Evolutionary conservation across 768 basidiomycete species (phyloP), one percentile per base, ranked within the genome.

Genomic region (Tephrocybe sp.): DNA sequence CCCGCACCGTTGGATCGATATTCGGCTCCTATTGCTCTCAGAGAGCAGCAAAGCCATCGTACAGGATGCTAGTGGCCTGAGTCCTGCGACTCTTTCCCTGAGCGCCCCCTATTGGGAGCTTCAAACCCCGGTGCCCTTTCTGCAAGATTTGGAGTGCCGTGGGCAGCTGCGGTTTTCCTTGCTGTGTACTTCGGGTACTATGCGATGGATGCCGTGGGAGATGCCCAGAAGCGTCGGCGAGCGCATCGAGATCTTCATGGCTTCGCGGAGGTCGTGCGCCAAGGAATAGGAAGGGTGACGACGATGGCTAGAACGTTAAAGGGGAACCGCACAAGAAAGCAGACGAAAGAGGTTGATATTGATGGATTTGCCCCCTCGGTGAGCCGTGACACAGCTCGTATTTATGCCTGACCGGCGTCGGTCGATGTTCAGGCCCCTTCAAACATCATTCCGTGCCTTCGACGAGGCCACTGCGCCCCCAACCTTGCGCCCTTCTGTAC

Each of bases 161-260:
- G 76, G 77, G 66, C 73, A 70, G 61, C 71, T 64, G 52, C 42
- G 39, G 57, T 53, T 55, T 59, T 58, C 63, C 60, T 50, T 48
- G 58, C 58, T 59, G 53, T 38, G 58, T 39, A 43, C 41, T 36
- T 40, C 33, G 45, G 59, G 53, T 41, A 53, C 41, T 38, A 55
- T 25, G 45, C 36, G 39, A 18, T 54, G 66, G 54, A 50, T 42
- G 50, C 56, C 50, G 55, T 61, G 59, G 72, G 59, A 50, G 73
- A 70, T 71, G 72, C 67, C 67, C 74, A 72, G 57, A 82, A 83
- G 73, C 72, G 77, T 68, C 68, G 72, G 68, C 65, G 67, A 57
- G 68, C 78, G 75, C 78, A 73, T 71, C 72, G 64, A 79, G 78
- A 77, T 62, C 63, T 64, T 61, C 76, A 74, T 82, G 81, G 81